These are phyloP conservation scores for Tetradesmus obliquus DNA, from an alignment of 139 green algal species.

Conservation along the genomic window DNA sequence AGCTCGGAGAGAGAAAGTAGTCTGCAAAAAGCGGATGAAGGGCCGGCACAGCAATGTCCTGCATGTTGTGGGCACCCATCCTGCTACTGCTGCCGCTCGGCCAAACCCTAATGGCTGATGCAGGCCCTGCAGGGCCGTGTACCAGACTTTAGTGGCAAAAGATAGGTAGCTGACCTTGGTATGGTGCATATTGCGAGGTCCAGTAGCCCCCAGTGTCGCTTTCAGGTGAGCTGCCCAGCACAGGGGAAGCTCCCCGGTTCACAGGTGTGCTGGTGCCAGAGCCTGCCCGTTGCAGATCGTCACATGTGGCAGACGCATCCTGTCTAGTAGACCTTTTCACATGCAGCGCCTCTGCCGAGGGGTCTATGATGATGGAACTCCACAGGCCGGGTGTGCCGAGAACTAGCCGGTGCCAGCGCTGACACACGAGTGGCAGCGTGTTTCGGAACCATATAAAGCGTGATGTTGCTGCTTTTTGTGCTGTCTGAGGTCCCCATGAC, in stretches of 20 bases:
- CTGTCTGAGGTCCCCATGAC: not conserved
- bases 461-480: not conserved
- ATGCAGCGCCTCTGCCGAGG: constrained; percentile 2
- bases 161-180: not conserved
- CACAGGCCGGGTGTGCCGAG: not conserved
- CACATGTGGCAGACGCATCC: not conserved
- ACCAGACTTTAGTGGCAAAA: not conserved
- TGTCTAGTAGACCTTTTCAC: not conserved
- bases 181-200: constrained; percentile 14
- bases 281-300: not conserved
- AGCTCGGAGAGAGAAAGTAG: too few species aligned
- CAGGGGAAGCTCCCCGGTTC: not conserved
- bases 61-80: too few species aligned
- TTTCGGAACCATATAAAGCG: constrained; percentile 50
- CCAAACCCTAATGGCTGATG: not conserved
- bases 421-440: constrained; percentile 42
- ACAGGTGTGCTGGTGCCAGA: not conserved
- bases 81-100: not conserved
- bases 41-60: too few species aligned
- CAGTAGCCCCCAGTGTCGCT: constrained; percentile 41
- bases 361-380: not conserved
- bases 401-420: constrained; percentile 46
- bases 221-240: constrained; percentile 27
- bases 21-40: too few species aligned
- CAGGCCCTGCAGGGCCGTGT: not conserved